Evolutionary conservation across 83 land plant genomes (phyloP).

Genomic region (Picea mariana): DNA sequence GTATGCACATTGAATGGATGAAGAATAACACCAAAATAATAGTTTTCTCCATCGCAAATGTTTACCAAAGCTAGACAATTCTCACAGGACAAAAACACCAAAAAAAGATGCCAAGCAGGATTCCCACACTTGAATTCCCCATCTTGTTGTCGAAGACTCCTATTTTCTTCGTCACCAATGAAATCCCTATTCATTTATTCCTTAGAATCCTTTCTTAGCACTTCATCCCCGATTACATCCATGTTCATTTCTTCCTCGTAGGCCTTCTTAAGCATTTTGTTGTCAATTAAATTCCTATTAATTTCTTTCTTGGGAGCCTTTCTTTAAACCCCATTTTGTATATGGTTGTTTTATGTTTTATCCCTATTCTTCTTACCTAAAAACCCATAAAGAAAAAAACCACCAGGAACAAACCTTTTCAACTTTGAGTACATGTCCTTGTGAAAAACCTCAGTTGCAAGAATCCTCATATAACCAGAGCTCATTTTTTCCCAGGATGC

Average conservation of each 20-base stretch:
- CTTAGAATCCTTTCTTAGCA: not conserved
- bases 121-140: constrained; percentile 22
- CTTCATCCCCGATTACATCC: constrained; percentile 25
- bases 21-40: constrained; percentile 29
- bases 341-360: not conserved
- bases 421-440: constrained; percentile 16
- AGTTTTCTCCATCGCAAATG: constrained; percentile 32
- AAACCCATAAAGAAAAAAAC: constrained; percentile 32
- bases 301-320: constrained; percentile 2
- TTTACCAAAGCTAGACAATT: constrained; percentile 38
- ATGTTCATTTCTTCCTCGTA: constrained; percentile 4
- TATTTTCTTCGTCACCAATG: constrained; percentile 42
- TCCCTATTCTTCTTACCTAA: constrained; percentile 6
- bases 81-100: constrained; percentile 41
- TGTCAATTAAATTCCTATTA: constrained; percentile 21
- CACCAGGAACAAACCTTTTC: constrained; percentile 1
- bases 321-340: not conserved
- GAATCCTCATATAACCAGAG: constrained; percentile 20
- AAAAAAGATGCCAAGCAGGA: constrained; percentile 48
- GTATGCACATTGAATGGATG: constrained; percentile 48
- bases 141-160: constrained; percentile 25
- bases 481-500: constrained; percentile 4
- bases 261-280: not conserved
- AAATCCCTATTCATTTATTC: constrained; percentile 15
- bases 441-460: constrained; percentile 26